Conservation (phyloP, 73 alveolate species). For the Vitrella brassicaformis region DNA sequence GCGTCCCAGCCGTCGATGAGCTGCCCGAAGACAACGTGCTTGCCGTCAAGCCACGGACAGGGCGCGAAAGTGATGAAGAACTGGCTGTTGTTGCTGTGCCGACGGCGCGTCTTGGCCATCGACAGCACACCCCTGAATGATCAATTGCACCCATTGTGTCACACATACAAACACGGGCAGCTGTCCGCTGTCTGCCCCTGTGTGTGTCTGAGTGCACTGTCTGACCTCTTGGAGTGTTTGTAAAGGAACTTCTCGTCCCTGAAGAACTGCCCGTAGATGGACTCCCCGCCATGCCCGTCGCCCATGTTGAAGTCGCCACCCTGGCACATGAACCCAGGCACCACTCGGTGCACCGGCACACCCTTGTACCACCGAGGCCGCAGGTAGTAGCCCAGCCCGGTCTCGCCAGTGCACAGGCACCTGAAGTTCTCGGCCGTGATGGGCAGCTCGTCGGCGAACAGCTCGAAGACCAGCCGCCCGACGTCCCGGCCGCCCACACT, state of each 20-base stretch:
- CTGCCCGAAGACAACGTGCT: conserved; percentile 83
- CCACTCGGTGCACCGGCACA: conserved; percentile 65
- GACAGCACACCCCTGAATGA: conserved; percentile 62
- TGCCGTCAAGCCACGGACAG: conserved; percentile 79
- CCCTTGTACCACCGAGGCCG: conserved; percentile 51
- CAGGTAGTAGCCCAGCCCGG: conserved; percentile 43
- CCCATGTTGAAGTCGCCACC: conserved; percentile 92
- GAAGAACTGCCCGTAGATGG: conserved; percentile 79
- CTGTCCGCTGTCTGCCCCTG: not conserved
- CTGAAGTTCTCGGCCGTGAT: conserved; percentile 82
- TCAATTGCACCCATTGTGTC: not conserved
- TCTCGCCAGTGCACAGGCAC: conserved; percentile 85
- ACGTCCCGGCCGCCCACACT: conserved; percentile 56
- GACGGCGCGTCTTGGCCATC: conserved; percentile 93
- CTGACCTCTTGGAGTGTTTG: too few species aligned
- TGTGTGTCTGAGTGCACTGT: not conserved
- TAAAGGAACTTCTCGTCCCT: conserved; percentile 78
- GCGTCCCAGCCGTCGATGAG: conserved; percentile 68
- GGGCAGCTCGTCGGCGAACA: conserved; percentile 71
- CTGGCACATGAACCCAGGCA: conserved; percentile 76
- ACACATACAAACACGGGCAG: not conserved
- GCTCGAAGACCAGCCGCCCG: conserved; percentile 73
- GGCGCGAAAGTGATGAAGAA: conserved; percentile 75
- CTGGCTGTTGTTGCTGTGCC: conserved; percentile 81
- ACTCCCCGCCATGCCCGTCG: conserved; percentile 90